Evolutionary conservation across 2,329 filamentous ascomycete genomes (phyloP), one percentile per base, ranked within the genome.

Genomic region (Lachnellula willkommii): DNA sequence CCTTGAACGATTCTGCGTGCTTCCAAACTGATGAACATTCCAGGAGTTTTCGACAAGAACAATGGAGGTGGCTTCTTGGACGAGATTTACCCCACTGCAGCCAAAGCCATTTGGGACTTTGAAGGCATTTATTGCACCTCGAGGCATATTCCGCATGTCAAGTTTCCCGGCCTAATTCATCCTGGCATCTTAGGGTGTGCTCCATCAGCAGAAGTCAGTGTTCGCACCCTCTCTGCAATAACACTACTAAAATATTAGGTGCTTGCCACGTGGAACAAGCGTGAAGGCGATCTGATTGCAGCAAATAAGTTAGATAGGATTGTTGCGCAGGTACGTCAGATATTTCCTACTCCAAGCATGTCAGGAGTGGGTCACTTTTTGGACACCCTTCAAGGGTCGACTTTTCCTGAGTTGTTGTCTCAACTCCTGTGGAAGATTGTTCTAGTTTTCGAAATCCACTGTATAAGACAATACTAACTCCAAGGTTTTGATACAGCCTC

Each of bases 21-120:
- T 32, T 47, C 22, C 14, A 32, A 47, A 28, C 46, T 39, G 52
- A 56, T 28, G 28, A 17, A 35, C 36, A n/a, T 22, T 14, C 15
- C 17, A 66, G 67, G 67, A 48, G 63, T 69, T 9, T 96, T 96
- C 66, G 79, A 86, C 53, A 85, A 83, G 62, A 74, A 84, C 15
- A 96, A 96, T 65, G 92, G 92, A 5, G 92, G 92, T 8, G 91
- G 92, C 0, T 96, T 96, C 63, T 73, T 96, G 12, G 90, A 96
- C 61, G 89, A 95, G 68, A 79, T 90, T 28, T 96, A 95, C 65
- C 91, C 90, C 0, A 82, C 89, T 28, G 84, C 92, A 32, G 83
- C 83, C 17, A 88, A 87, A 72, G 85, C 86, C 1, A 89, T 89
- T 66, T 89, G 86, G 86, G 85, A 89, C 70, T 89, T 89, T 59